These are phyloP conservation scores for Annulohypoxylon maeteangense DNA, from an alignment of 495 filamentous ascomycete genomes.

Conservation along the genomic window DNA sequence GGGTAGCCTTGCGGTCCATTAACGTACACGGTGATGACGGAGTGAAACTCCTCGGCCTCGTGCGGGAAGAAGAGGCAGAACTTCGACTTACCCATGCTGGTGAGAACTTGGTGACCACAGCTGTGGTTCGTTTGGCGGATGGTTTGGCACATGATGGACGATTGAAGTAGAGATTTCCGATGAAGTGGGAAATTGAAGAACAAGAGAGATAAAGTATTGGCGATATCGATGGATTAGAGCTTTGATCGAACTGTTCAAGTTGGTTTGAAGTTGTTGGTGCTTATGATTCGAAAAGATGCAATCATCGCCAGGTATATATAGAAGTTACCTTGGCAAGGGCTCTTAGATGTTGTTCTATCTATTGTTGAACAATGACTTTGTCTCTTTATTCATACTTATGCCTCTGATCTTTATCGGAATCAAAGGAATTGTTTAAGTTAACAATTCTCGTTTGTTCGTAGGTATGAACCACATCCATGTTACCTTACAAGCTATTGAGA, in stretches of 20 bases:
- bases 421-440: not conserved
- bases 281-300: not conserved
- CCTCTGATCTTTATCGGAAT: not conserved
- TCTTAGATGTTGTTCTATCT: not conserved
- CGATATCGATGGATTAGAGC: not conserved
- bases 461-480: not conserved
- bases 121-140: conserved; percentile 11
- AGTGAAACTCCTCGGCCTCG: conserved; percentile 7
- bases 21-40: not conserved
- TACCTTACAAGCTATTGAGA: not conserved
- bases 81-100: not conserved
- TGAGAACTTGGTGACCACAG: conserved; percentile 26
- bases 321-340: not conserved
- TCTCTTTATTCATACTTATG: not conserved
- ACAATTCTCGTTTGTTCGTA: not conserved
- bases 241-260: not conserved
- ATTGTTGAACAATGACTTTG: not conserved
- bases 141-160: conserved; percentile 8
- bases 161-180: not conserved
- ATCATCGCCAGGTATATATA: not conserved
- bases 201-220: not conserved
- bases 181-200: not conserved
- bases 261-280: not conserved
- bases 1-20: not conserved
- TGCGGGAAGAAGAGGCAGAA: conserved; percentile 36